Evolutionary conservation across 768 basidiomycete genomes (phyloP), one percentile per base, ranked within the genome.

Genomic region (Pleurotus tuber-regium): DNA sequence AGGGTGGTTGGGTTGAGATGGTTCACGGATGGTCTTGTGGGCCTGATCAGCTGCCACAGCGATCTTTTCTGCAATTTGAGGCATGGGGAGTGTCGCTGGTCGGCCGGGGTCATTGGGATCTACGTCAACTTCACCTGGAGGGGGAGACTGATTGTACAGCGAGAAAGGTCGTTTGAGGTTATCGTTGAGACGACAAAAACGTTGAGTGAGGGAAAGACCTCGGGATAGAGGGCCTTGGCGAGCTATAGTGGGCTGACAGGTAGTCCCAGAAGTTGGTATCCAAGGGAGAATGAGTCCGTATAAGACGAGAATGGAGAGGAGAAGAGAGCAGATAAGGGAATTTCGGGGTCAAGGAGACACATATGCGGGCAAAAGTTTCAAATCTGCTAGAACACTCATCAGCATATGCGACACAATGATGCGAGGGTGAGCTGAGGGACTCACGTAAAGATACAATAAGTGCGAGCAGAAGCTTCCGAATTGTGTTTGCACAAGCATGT

Each of bases 371-470:
- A 57, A 89, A 75, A 39, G 87, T 83, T 72, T 98, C 96, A n/a
- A n/a, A n/a, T n/a, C n/a, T n/a, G n/a, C n/a, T n/a, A n/a, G n/a
- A n/a, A n/a, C n/a, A n/a, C n/a, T n/a, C n/a, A n/a, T n/a, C 46
- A 95, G 87, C 88, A 92, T 93, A 76, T 92, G 98, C 59, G 90
- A 60, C 53, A 86, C 68, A 68, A 98, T 98, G 49, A 98, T n/a
- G n/a, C n/a, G n/a, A n/a, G n/a, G n/a, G n/a, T n/a, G n/a, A n/a
- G n/a, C n/a, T n/a, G n/a, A n/a, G n/a, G n/a, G n/a, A n/a, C n/a
- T n/a, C n/a, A n/a, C n/a, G n/a, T n/a, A n/a, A n/a, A n/a, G n/a
- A n/a, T n/a, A n/a, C n/a, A n/a, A n/a, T n/a, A n/a, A n/a, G n/a
- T n/a, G n/a, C n/a, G n/a, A n/a, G n/a, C n/a, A 98, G 76, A 26